Base-by-base conservation (phyloP, 305 asterid genomes). In the Fraxinus angustifolia region DNA sequence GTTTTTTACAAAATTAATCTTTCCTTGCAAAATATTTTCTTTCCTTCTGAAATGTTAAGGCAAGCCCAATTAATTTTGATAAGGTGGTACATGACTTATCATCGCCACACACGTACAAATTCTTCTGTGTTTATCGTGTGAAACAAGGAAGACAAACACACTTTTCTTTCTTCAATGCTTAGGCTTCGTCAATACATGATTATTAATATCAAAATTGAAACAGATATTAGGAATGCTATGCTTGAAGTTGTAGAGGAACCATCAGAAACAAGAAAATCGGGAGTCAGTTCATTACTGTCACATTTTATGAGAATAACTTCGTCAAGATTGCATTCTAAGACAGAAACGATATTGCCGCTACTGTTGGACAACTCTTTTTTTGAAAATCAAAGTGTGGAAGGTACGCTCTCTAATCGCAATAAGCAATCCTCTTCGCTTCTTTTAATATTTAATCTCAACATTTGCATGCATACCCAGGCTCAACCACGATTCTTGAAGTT, bases 301-400 rank as follows among this genome's bases (percentile, higher is more conserved):
- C 88, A 93, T 89, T 88, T 83, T 71, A 75, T 96, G 91, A 90
- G 95, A 85, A 92, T 90, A 80, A 85, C 92, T n/a, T 79, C 97
- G 21, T 89, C 97, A 82, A 90, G 86, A 87, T 88, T 96, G 84
- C 98, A 94, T 89, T 96, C 97, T 31, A 88, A 86, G 88, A 89
- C 92, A 42, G 88, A 82, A 82, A 83, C 74, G 74, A 84, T 92
- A 28, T 77, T 96, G 82, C 88, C 84, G 21, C 85, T 92, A 35
- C 90, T 96, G 78, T 53, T 91, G 84, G 93, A 91, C 81, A 82
- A 82, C 80, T 89, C 96, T 73, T 78, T 79, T 82, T 87, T 84
- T 82, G 82, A 80, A 58, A 88, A 83, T 84, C 90, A 87, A 83
- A 84, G 79, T 79, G 62, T 81, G 26, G 91, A 87, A 88, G 97